A percentile compares a stretch with the other conserved stretches of the same genome.
phyloP scores from a whole-genome alignment of 345 rosid genomes.

The Lenwebbia sp. region DNA sequence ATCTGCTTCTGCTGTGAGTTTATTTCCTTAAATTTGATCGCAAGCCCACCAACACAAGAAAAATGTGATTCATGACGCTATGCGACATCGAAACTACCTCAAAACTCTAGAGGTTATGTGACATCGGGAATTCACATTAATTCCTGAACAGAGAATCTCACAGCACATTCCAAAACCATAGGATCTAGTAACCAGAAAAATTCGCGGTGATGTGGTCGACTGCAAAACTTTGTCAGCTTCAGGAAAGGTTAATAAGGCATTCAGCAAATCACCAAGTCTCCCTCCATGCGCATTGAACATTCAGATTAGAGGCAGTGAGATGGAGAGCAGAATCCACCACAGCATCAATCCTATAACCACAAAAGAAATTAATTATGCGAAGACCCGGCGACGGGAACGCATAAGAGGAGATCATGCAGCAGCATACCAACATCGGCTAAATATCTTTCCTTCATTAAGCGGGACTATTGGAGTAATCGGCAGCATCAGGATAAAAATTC shows the following conservation, averaged over 20 bases:
- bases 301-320: neutral
- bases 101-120: neutral
- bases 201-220: neutral
- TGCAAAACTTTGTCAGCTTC: neutral
- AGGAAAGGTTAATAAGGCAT: neutral
- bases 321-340: neutral
- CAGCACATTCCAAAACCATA: neutral
- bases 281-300: neutral
- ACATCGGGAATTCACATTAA: neutral
- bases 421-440: neutral
- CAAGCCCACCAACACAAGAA: neutral
- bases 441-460: neutral
- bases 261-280: neutral
- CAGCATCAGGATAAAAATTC: neutral
- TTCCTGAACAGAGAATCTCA: neutral
- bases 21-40: neutral
- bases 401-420: neutral
- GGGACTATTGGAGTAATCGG: neutral
- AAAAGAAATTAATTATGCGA: neutral
- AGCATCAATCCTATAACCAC: neutral
- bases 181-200: neutral
- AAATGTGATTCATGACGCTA: neutral
- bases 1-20: neutral
- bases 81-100: neutral
- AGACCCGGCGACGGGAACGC: fast-evolving